Evolutionary conservation across 2,329 filamentous ascomycete species (phyloP), one percentile per base, ranked within the genome.

Genomic region (Tolypocladium pustulatum): DNA sequence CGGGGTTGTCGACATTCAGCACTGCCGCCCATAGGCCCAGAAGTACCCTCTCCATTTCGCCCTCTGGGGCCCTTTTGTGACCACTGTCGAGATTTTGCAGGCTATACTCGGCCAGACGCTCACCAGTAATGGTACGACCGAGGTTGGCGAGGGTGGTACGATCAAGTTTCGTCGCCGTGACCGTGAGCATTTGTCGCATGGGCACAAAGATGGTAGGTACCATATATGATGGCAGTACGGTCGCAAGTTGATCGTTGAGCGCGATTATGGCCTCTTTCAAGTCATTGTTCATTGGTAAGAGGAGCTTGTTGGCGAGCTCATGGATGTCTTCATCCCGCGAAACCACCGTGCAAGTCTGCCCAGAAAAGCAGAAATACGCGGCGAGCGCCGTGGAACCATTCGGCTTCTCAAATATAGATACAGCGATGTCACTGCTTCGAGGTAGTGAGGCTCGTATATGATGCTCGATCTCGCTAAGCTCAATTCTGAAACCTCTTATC

Each of bases 391-490:
- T 46, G 25, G 43, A 27, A 4, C 43, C 43, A 7, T 46, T 15
- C 1, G 20, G 8, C 1, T 46, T 13, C 27, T 46, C 5, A 17
- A 46, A 46, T 1, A 46, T 12, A 27, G 43, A 46, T 15, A 46
- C 43, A 17, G 43, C 43, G 7, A 46, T 46, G n/a, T 46, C 43
- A 13, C 22, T 53, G 37, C 32, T 46, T 20, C 49, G 15, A 57
- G 54, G 9, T 6, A 36, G 25, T 38, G n/a, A 37, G 12, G 25
- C 43, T 46, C 55, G 27, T 5, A 61, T 55, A 5, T 36, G 43
- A 27, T 62, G 38, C 56, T 65, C 63, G 17, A 65, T 56, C 37
- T 65, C 62, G 22, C 60, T 60, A 30, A 63, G 51, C 55, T 65
- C 64, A 25, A 66, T 55, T 9, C 65, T 59, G 27, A 59, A 55